Evolutionary conservation across 2,329 filamentous ascomycete genomes (phyloP).

Genomic region (Trichoderma lentiforme): DNA sequence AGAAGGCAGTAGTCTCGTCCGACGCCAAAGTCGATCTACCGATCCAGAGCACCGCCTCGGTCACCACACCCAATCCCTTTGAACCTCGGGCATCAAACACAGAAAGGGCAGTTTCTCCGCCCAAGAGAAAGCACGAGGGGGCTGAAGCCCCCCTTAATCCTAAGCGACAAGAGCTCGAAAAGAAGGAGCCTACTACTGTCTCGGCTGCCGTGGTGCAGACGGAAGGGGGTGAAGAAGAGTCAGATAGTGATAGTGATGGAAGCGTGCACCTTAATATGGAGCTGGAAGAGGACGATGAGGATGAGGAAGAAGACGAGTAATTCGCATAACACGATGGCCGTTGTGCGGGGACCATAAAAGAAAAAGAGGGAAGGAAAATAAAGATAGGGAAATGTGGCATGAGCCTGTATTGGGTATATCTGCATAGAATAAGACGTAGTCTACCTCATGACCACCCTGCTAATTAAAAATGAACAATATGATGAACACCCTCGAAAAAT

Average conservation of each 20-base stretch:
- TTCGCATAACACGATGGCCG: background rate
- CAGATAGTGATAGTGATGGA: slow-evolving; percentile 46
- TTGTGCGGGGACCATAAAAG: background rate
- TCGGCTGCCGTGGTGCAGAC: slow-evolving; percentile 16
- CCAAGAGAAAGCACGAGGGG: slow-evolving; percentile 42
- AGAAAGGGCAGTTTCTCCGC: slow-evolving; percentile 28
- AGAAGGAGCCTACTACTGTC: slow-evolving; percentile 18
- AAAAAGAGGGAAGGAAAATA: background rate
- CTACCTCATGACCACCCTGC: background rate
- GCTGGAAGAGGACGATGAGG: slow-evolving; percentile 47
- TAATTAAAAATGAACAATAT: background rate
- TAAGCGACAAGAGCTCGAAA: slow-evolving; percentile 42
- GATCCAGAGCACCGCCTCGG: slow-evolving; percentile 36
- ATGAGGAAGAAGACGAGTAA: slow-evolving; percentile 25
- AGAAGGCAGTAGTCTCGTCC: slow-evolving; percentile 20
- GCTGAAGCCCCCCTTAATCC: slow-evolving; percentile 31
- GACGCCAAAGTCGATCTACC: slow-evolving; percentile 27
- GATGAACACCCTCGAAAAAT: background rate
- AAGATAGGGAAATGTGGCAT: background rate
- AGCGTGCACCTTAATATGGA: slow-evolving; percentile 60
- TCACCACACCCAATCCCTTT: slow-evolving; percentile 33
- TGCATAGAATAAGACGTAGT: slow-evolving; percentile 2
- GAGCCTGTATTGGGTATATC: slow-evolving; percentile 12
- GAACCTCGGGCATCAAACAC: slow-evolving; percentile 24
- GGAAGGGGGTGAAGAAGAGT: slow-evolving; percentile 27